Conservation (phyloP, 805 yeast species). For the Ogataea ramenticola region DNA sequence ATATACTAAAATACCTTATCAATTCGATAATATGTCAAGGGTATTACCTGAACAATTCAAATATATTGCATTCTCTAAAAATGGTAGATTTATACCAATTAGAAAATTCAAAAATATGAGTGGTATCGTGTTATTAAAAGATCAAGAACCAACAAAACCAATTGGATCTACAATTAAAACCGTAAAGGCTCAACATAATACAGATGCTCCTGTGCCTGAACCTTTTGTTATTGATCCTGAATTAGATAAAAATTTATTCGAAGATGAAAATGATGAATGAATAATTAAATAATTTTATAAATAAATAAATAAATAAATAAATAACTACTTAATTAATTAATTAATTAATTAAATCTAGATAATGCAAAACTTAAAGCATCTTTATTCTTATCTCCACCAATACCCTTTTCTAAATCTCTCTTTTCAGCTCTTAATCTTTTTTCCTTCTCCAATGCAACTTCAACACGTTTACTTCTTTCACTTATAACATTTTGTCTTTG, state of each 20-base stretch:
- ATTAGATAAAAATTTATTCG: conserved; percentile 23
- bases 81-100: conserved; percentile 74
- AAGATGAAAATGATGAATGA: conserved; percentile 12
- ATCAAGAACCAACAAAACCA: conserved; percentile 53
- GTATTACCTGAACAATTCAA: conserved; percentile 85
- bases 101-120: conserved; percentile 63
- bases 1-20: conserved; percentile 59
- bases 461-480: conserved; percentile 72
- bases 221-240: conserved; percentile 55
- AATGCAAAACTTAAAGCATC: conserved; percentile 45
- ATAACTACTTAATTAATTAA: too few species aligned
- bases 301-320: neutral
- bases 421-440: conserved; percentile 58
- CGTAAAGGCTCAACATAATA: conserved; percentile 66
- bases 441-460: conserved; percentile 67
- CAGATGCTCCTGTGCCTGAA: conserved; percentile 69
- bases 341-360: conserved; percentile 35
- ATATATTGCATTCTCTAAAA: conserved; percentile 70
- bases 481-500: conserved; percentile 80
- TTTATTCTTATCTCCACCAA: conserved; percentile 32
- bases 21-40: conserved; percentile 73
- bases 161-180: conserved; percentile 63
- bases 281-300: too few species aligned
- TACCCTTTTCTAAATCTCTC: conserved; percentile 36
- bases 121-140: conserved; percentile 69